Percentiles rank a stretch among this genome's conserved stretches.
These are phyloP conservation scores for Saprolegnia parasitica DNA, from an alignment of 352 stramenopile species.

Conservation along the genomic window DNA sequence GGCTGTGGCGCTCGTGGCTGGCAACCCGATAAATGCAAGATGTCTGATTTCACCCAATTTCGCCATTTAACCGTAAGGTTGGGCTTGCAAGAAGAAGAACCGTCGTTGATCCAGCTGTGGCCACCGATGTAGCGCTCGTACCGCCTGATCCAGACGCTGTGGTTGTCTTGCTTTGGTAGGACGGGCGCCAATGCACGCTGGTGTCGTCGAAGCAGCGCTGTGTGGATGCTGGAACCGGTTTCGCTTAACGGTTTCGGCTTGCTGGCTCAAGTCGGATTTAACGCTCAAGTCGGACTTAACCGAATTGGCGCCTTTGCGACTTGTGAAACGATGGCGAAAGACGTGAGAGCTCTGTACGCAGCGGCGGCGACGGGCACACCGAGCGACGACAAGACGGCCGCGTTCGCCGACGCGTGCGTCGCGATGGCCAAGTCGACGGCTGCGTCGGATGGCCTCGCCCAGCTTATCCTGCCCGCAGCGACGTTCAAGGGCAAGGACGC, in stretches of 20 bases:
- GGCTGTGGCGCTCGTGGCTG: too few relatives aligned
- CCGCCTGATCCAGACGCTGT: too few relatives aligned
- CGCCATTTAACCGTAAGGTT: too few relatives aligned
- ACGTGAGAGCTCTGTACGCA: not conserved
- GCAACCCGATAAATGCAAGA: too few relatives aligned
- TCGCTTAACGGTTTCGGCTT: not conserved
- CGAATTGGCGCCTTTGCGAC: not conserved
- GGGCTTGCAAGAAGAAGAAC: too few relatives aligned
- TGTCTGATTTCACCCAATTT: too few relatives aligned
- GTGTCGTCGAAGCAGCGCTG: too few relatives aligned
- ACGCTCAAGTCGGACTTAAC: not conserved
- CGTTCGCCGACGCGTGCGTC: constrained; percentile 16
- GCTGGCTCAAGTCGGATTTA: not conserved
- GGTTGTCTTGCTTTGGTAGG: too few relatives aligned
- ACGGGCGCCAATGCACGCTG: too few relatives aligned
- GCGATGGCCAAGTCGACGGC: not conserved
- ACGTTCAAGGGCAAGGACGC: constrained; percentile 30
- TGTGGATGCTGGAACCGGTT: not conserved
- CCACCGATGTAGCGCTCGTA: too few relatives aligned
- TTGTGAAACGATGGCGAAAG: constrained; percentile 1
- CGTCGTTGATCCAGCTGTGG: too few relatives aligned
- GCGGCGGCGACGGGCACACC: not conserved
- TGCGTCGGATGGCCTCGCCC: constrained; percentile 2
- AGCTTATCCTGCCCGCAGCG: constrained; percentile 27
- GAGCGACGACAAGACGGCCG: constrained; percentile 11